phyloP scores from a whole-genome alignment of 768 basidiomycete species.

The Candolleomyces aberdarensis region DNA sequence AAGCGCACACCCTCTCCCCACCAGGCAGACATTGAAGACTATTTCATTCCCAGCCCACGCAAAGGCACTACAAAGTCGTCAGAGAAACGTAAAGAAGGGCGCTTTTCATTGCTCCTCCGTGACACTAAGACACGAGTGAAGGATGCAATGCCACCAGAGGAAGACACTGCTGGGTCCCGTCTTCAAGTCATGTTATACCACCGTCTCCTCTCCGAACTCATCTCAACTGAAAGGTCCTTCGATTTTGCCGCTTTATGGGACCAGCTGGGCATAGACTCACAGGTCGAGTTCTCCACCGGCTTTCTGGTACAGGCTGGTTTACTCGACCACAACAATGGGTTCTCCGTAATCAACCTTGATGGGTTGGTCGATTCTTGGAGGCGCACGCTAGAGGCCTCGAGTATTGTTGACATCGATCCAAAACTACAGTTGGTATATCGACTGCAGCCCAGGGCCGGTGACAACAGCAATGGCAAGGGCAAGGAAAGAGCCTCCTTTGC shows the following conservation, averaged over 20 bases:
- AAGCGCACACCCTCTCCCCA: background rate
- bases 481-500: background rate
- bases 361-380: conserved; percentile 34
- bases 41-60: background rate
- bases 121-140: conserved; percentile 71
- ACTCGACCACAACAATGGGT: conserved; percentile 17
- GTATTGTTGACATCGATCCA: conserved; percentile 33
- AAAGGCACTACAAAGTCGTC: background rate
- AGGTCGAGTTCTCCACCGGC: conserved; percentile 40
- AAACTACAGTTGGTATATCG: conserved; percentile 54
- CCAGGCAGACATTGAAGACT: background rate
- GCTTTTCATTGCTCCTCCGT: conserved; percentile 39
- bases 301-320: conserved; percentile 47
- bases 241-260: conserved; percentile 56
- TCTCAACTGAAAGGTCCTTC: conserved; percentile 41
- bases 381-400: conserved; percentile 22
- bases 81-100: background rate
- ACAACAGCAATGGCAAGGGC: conserved; percentile 16
- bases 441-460: conserved; percentile 23
- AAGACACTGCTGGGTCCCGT: conserved; percentile 56
- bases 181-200: conserved; percentile 80
- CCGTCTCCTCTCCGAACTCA: conserved; percentile 54
- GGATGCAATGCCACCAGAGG: conserved; percentile 48
- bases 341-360: conserved; percentile 31
- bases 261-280: conserved; percentile 40